Evolutionary conservation across 768 basidiomycete species (phyloP).

Genomic region (Podaxis sp.): DNA sequence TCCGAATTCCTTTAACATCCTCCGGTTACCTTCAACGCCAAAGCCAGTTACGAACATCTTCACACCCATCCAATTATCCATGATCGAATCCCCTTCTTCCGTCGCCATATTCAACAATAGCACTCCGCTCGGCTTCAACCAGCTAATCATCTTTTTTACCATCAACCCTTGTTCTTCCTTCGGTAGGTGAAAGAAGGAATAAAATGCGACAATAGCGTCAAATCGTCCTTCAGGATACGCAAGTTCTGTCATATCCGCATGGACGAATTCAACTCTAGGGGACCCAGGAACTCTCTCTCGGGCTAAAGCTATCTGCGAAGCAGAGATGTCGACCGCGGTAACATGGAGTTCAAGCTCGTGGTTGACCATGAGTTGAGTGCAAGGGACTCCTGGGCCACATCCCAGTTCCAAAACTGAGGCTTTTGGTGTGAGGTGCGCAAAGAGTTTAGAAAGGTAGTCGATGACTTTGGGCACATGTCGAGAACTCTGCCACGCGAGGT

Average conservation of each 20-base stretch:
- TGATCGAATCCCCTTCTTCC: conserved; percentile 19
- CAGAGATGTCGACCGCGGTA: conserved; percentile 30
- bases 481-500: conserved; percentile 21
- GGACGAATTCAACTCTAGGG: conserved; percentile 24
- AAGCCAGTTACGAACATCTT: conserved; percentile 27
- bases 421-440: conserved; percentile 20
- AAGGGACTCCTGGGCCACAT: conserved; percentile 29
- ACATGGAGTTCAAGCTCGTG: conserved; percentile 21
- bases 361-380: conserved; percentile 22
- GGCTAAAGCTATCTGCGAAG: conserved; percentile 27
- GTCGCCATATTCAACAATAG: conserved; percentile 23
- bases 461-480: conserved; percentile 22
- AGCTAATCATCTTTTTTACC: conserved; percentile 25
- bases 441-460: conserved; percentile 21
- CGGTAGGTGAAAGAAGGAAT: conserved; percentile 27
- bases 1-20: conserved; percentile 21
- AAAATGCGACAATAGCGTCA: conserved; percentile 29
- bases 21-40: conserved; percentile 26
- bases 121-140: conserved; percentile 29
- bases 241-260: conserved; percentile 27
- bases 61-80: conserved; percentile 26
- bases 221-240: conserved; percentile 18
- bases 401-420: conserved; percentile 28
- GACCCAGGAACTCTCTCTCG: conserved; percentile 19
- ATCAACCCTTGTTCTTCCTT: conserved; percentile 27